These are phyloP conservation scores for Byssoonygena ceratinophila DNA, from an alignment of 2,329 filamentous ascomycete genomes.

Conservation along the genomic window DNA sequence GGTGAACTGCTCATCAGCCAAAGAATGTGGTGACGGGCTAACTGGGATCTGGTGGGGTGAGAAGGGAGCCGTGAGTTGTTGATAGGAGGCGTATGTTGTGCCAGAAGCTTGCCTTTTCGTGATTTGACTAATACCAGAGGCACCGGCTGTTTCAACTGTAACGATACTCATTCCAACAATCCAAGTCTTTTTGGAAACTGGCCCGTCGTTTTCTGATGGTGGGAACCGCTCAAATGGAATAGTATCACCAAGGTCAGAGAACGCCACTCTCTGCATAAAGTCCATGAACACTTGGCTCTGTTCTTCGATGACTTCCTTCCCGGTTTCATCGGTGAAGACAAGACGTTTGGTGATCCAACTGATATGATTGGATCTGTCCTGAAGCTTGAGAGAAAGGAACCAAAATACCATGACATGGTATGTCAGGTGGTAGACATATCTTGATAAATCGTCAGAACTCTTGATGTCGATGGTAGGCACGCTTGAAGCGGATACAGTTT, in stretches of 20 bases:
- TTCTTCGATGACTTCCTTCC: conserved; percentile 69
- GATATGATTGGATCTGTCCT: conserved; percentile 73
- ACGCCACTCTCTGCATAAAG: conserved; percentile 83
- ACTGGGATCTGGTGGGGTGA: conserved; percentile 37
- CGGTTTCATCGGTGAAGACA: conserved; percentile 62
- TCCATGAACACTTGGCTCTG: conserved; percentile 90
- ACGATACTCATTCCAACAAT: conserved; percentile 44
- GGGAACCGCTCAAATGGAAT: conserved; percentile 35
- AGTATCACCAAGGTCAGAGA: conserved; percentile 68
- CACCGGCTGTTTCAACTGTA: conserved; percentile 40
- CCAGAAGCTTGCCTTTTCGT: conserved; percentile 43
- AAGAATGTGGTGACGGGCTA: conserved; percentile 31
- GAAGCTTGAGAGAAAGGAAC: conserved; percentile 81
- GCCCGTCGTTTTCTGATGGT: conserved; percentile 33
- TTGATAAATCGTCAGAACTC: conserved; percentile 64
- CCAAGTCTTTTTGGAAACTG: conserved; percentile 40
- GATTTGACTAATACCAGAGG: conserved; percentile 40
- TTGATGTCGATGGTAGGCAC: conserved; percentile 30
- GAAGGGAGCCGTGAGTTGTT: conserved; percentile 38
- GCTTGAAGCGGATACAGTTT: conserved; percentile 26
- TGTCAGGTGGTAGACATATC: conserved; percentile 86
- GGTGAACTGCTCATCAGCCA: conserved; percentile 28
- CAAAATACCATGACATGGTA: conserved; percentile 96
- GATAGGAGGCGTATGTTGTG: conserved; percentile 41
- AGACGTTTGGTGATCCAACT: conserved; percentile 83